Conservation (phyloP, 139 green algal species). For the Eudorina sp. region DNA sequence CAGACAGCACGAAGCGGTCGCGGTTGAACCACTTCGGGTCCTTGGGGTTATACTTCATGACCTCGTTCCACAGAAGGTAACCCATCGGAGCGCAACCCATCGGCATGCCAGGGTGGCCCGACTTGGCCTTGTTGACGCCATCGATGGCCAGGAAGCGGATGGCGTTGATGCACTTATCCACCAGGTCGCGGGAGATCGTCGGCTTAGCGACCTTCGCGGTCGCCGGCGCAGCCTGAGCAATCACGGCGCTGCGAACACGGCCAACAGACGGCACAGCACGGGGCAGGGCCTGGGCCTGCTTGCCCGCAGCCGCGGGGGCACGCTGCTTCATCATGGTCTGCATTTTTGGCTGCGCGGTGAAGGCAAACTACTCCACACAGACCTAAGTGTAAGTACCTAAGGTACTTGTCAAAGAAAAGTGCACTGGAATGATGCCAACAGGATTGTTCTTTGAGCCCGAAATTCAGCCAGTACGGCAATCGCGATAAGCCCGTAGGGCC, state of each 20-base stretch:
- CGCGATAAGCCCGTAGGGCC: too few relatives aligned
- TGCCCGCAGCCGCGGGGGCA: conserved; percentile 6
- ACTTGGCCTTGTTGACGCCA: conserved; percentile 89
- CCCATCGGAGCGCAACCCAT: conserved; percentile 98
- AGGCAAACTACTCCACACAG: conserved; percentile 22
- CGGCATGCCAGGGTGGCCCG: conserved; percentile 95
- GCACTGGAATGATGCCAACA: too few relatives aligned
- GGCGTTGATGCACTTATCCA: conserved; percentile 82
- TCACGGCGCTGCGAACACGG: conserved; percentile 2
- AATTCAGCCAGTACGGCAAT: too few relatives aligned
- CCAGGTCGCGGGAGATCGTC: conserved; percentile 55
- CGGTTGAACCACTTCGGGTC: conserved; percentile 95
- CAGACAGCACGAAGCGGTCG: conserved; percentile 98
- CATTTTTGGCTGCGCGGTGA: conserved; percentile 42
- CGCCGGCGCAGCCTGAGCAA: conserved; percentile 42
- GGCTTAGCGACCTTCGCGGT: conserved; percentile 38
- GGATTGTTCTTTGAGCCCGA: too few relatives aligned
- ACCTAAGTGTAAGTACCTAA: neutral
- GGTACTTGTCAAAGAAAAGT: too few relatives aligned
- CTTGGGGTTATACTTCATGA: conserved; percentile 97
- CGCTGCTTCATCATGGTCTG: conserved; percentile 59
- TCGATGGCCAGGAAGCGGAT: conserved; percentile 96
- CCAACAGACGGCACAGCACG: conserved; percentile 3
- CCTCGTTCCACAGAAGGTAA: conserved; percentile 97
- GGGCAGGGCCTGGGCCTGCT: conserved; percentile 36